phyloP scores from a whole-genome alignment of 2,329 filamentous ascomycete genomes.

The Ophiostoma piceae region DNA sequence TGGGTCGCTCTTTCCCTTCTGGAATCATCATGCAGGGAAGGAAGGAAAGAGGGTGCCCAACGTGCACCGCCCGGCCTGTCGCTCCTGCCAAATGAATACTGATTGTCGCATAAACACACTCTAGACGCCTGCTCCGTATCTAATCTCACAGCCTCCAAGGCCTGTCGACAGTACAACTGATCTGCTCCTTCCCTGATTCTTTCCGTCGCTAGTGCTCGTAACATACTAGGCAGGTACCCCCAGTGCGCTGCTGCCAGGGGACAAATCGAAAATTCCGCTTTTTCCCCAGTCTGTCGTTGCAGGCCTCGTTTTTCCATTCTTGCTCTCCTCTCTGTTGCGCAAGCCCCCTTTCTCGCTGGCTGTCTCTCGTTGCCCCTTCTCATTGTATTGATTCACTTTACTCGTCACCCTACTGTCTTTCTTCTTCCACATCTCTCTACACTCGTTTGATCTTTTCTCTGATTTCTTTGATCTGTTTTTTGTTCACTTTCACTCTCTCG shows the following conservation, averaged over 20 bases:
- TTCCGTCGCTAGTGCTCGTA: neutral
- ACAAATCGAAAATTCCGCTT: slow-evolving; percentile 11
- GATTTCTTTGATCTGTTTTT: neutral
- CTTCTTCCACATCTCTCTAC: neutral
- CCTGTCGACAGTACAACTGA: neutral
- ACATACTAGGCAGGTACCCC: neutral
- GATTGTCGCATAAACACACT: no score
- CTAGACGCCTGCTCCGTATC: neutral
- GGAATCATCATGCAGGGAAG: neutral
- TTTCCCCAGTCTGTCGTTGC: slow-evolving; percentile 15
- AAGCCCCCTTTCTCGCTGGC: slow-evolving; percentile 10
- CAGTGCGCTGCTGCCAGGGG: neutral
- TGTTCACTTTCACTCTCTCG: neutral
- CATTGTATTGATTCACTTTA: neutral
- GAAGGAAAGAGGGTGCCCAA: neutral
- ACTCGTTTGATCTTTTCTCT: slow-evolving; percentile 9
- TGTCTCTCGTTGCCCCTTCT: slow-evolving; percentile 6
- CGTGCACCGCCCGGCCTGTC: neutral
- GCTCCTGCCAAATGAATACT: slow-evolving; percentile 1
- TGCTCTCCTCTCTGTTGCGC: slow-evolving; percentile 3
- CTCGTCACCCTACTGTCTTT: neutral
- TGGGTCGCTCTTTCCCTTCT: slow-evolving; percentile 1
- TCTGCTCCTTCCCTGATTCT: slow-evolving; percentile 7
- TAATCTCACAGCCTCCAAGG: neutral
- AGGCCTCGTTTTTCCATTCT: neutral